Base-by-base conservation (phyloP, 352 stramenopile genomes). In the Elongisporangium undulatum region DNA sequence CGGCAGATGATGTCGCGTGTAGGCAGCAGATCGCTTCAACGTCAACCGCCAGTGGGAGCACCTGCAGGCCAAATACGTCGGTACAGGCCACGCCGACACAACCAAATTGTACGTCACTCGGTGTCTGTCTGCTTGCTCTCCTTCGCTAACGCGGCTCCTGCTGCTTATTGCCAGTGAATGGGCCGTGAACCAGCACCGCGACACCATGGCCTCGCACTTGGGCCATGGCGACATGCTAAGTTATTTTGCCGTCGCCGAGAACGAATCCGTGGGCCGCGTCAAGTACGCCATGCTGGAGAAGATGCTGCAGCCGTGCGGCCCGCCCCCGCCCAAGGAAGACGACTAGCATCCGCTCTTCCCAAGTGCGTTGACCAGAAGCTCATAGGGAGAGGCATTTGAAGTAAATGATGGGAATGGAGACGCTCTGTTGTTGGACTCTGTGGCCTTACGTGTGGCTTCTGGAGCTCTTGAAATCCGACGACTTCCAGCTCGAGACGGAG, bases 221-320 rank as follows among this genome's bases (percentile, higher is more conserved):
- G 97, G 97, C 23, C 97, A 99, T 74, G 94, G 95, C 63, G 97
- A 99, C 82, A 97, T 99, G 87, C 68, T 99, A 8, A 89, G 77
- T 23, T 99, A 99, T 76, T 98, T 99, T 70, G 94, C 96, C 9
- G 95, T 99, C 39, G 97, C 96, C 15, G 93, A 99, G 79, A 99
- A 99, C 75, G 92, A 99, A 74, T 94, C 90, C 22, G 80, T 99
- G 56, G 97, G 94, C 50, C 88, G 97, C 57, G 84, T 97, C 41
- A 86, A 91, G 53, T 74, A 66, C 66, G 69, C 68, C 55, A 84
- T 84, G 69, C 53, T 82, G 53, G 75, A 92, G 69, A 92, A 92
- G 67, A 90, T 92, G 79, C 70, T 92, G 48, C 83, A 92, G 64
- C 83, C 83, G n/a, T 92, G 83, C 39, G 80, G 83, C 1, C 83